These are phyloP conservation scores for Colletotrichum echinochloae DNA, from an alignment of 2,329 filamentous ascomycete species.

Conservation along the genomic window DNA sequence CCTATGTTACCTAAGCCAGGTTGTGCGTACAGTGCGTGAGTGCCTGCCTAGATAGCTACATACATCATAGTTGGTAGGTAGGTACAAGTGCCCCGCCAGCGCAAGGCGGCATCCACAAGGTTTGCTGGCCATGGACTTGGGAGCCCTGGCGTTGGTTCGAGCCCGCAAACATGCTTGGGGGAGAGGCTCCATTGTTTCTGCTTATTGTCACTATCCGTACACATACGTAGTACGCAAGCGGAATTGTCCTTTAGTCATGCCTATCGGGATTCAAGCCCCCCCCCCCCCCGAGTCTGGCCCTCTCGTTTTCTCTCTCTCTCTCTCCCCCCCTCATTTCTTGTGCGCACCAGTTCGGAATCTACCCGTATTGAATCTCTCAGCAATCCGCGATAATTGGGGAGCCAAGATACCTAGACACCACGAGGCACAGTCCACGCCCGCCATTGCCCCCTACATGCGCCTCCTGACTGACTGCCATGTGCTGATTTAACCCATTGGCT, in stretches of 20 bases:
- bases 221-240: too few relatives aligned
- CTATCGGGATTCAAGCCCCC: not conserved
- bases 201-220: not conserved
- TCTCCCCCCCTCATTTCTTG: not conserved
- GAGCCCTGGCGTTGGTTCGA: conserved; percentile 21
- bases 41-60: too few relatives aligned
- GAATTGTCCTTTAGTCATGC: not conserved
- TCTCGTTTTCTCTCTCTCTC: not conserved
- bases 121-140: conserved; percentile 27
- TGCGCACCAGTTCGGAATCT: too few relatives aligned
- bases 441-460: not conserved
- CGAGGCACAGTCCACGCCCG: conserved; percentile 10
- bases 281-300: too few relatives aligned
- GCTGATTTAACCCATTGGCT: not conserved
- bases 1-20: too few relatives aligned
- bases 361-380: too few relatives aligned
- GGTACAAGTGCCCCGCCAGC: not conserved
- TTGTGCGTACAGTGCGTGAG: too few relatives aligned
- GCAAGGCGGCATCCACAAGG: not conserved
- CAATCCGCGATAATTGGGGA: not conserved
- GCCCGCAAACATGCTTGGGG: conserved; percentile 16
- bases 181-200: not conserved
- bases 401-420: not conserved
- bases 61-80: too few relatives aligned
- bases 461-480: not conserved